Evolutionary conservation across 257 asterid genomes (phyloP).

Genomic region (Jacaranda copaia): DNA sequence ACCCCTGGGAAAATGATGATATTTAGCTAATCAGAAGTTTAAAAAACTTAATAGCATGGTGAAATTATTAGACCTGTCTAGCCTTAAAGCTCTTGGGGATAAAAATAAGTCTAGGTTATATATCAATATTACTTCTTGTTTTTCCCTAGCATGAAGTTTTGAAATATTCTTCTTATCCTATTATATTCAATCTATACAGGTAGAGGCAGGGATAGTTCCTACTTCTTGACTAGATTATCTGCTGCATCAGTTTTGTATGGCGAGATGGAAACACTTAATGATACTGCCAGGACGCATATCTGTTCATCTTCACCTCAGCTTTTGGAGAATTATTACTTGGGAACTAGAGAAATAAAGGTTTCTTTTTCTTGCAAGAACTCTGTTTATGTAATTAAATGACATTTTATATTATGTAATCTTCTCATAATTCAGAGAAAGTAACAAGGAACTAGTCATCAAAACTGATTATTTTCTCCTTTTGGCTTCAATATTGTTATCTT

Average conservation of each 20-base stretch:
- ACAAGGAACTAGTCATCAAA: not conserved
- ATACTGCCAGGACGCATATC: constrained; percentile 52
- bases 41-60: no score
- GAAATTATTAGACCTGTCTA: no score
- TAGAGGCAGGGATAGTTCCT: constrained; percentile 58
- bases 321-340: constrained; percentile 49
- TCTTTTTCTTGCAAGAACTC: constrained; percentile 14
- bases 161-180: not conserved
- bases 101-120: no score
- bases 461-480: not conserved
- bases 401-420: not conserved
- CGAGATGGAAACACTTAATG: constrained; percentile 56
- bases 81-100: no score
- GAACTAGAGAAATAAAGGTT: constrained; percentile 62
- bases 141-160: constrained; percentile 3
- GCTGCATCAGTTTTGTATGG: constrained; percentile 54
- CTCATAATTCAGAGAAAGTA: constrained; percentile 9
- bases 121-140: no score
- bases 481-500: no score
- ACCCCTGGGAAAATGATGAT: no score
- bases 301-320: constrained; percentile 54
- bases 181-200: constrained; percentile 48
- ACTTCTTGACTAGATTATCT: constrained; percentile 52
- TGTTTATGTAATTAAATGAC: constrained; percentile 6
- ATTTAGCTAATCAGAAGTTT: no score